Evolutionary conservation across 192 early-diverging fungal species (phyloP).

Genomic region (Chytriomyces confervae): DNA sequence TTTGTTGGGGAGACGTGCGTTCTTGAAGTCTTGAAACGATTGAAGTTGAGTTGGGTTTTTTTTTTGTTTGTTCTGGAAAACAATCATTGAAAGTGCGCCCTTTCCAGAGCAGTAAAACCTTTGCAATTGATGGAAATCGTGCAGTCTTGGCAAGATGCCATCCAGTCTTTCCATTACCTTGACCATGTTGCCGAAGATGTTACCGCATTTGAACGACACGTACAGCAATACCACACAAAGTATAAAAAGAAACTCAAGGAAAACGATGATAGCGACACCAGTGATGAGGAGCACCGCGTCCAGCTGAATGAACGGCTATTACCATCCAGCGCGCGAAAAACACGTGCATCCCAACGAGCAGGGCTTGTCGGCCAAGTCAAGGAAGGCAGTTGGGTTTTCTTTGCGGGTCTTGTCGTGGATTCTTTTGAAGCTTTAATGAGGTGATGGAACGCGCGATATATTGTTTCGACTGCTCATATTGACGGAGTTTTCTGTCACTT

Average conservation of each 20-base stretch:
- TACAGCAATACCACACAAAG: neutral
- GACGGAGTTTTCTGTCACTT: neutral
- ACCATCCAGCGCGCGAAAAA: constrained; percentile 43
- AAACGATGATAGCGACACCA: neutral
- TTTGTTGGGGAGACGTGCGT: constrained; percentile 16
- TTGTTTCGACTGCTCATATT: neutral
- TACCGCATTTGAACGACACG: neutral
- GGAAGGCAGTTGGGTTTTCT: constrained; percentile 33
- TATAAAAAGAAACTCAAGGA: neutral
- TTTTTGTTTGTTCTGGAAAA: constrained; percentile 1
- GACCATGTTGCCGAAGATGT: neutral
- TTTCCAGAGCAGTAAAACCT: neutral
- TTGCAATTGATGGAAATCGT: neutral
- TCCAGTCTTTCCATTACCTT: neutral
- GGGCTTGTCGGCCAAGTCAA: constrained; percentile 40
- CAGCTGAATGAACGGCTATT: neutral
- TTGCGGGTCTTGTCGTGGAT: constrained; percentile 40
- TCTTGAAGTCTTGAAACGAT: constrained; percentile 10
- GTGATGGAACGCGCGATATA: constrained; percentile 52
- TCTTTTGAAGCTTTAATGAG: constrained; percentile 28
- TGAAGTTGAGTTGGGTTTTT: constrained; percentile 28
- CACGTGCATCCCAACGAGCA: constrained; percentile 46
- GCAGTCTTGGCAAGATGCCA: neutral
- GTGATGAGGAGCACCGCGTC: neutral
- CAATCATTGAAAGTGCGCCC: neutral